Conservation (phyloP, 331 rosid species). For the Acacia pycnantha region DNA sequence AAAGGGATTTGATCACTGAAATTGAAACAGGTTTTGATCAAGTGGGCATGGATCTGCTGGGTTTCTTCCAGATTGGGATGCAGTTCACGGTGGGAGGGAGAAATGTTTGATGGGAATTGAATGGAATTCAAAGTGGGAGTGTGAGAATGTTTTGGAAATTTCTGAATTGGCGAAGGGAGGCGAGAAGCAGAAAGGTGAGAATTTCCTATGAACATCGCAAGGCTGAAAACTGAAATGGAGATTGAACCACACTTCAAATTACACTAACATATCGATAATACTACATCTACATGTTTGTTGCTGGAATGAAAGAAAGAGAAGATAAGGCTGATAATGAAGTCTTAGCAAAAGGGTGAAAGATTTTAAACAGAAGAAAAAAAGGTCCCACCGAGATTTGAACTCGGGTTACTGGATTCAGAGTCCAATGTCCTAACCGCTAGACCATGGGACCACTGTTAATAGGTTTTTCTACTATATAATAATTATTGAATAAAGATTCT, state of each 20-base stretch:
- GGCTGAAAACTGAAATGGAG: not conserved
- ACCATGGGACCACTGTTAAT: constrained; percentile 52
- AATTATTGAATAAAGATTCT: too few relatives aligned
- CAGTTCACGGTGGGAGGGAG: not conserved
- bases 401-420: constrained; percentile 88
- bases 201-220: constrained; percentile 33
- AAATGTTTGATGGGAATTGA: constrained; percentile 21
- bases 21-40: constrained; percentile 54
- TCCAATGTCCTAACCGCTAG: constrained; percentile 83
- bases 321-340: not conserved
- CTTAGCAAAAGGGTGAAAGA: not conserved
- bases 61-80: constrained; percentile 44
- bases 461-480: fast-evolving
- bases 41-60: constrained; percentile 59
- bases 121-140: constrained; percentile 34
- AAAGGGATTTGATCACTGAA: constrained; percentile 31
- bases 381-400: constrained; percentile 83
- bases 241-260: not conserved
- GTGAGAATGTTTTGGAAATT: constrained; percentile 14
- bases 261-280: not conserved
- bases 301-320: not conserved
- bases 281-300: not conserved
- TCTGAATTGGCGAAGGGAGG: constrained; percentile 36
- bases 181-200: constrained; percentile 27
- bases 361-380: not conserved